Evolutionary conservation across 2,329 filamentous ascomycete genomes (phyloP).

Genomic region (Berkeleyomyces basicola): DNA sequence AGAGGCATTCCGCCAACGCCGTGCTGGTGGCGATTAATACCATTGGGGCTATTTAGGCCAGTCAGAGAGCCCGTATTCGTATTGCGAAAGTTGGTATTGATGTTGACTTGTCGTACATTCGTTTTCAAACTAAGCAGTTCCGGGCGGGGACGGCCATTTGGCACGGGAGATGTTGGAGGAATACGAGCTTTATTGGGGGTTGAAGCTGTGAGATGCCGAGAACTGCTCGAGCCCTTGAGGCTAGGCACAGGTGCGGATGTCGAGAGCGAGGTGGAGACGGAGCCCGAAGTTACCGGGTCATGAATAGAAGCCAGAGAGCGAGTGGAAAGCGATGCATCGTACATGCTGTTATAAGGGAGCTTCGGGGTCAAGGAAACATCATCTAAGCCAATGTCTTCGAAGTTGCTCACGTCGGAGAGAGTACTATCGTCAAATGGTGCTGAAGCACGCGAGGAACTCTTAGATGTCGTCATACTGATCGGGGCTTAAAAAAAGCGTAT

Average conservation of each 20-base stretch:
- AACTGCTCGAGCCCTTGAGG: conserved; percentile 6
- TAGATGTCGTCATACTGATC: conserved; percentile 57
- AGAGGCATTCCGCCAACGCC: conserved; percentile 11
- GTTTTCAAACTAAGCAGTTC: conserved; percentile 28
- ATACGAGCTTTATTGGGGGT: conserved; percentile 14
- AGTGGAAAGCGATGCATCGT: conserved; percentile 18
- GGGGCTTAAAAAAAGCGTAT: not conserved
- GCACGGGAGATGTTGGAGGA: conserved; percentile 20
- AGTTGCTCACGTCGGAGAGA: conserved; percentile 60
- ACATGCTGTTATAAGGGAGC: conserved; percentile 1
- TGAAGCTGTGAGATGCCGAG: conserved; percentile 10
- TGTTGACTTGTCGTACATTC: conserved; percentile 27
- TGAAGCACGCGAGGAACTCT: conserved; percentile 76
- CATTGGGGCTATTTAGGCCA: conserved; percentile 14
- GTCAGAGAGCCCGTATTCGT: conserved; percentile 27
- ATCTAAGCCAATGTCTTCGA: conserved; percentile 84
- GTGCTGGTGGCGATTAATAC: not conserved
- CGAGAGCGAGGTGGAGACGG: not conserved
- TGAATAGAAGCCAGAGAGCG: conserved; percentile 19
- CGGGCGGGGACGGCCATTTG: conserved; percentile 16
- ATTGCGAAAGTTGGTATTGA: conserved; percentile 34
- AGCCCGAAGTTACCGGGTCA: conserved; percentile 19
- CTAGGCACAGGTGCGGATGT: conserved; percentile 3
- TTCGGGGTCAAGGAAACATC: conserved; percentile 30
- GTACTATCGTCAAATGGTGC: conserved; percentile 59